Evolutionary conservation across 1,139 yeast species (phyloP), one percentile per base, ranked within the genome.

Genomic region (Arxiozyma slooffiae): DNA sequence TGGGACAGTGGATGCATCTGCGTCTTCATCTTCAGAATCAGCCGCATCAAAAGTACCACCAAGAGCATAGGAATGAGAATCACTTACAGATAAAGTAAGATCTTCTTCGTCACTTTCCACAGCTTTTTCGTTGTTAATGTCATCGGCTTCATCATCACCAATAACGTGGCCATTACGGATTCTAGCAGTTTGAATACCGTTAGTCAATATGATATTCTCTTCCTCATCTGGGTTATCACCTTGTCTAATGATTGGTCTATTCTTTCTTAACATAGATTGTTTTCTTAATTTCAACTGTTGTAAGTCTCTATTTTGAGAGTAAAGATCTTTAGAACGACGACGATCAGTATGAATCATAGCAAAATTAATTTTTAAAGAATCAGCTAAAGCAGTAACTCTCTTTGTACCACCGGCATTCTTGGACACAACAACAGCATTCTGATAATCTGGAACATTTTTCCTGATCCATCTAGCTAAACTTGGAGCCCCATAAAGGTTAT

Each of bases 291-390:
- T 67, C 38, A 67, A 54, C 50, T 63, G 68, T 39, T 59, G 55
- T 49, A 62, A 50, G 49, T 60, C 66, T 52, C 60, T 69, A 54
- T 69, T 68, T 55, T 69, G 71, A 14, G 74, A 64, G 46, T 80
- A 84, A 50, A 79, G 76, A 68, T 85, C 95, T 62, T 82, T 83
- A 46, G 83, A 80, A 70, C 98, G 82, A 69, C 97, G 84, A 67
- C 97, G 81, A 70, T 92, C 98, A 36, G 98, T 92, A 67, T 94
- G 97, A 60, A 94, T 92, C 97, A 94, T 92, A 54, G 98, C 99
- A 65, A 94, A 94, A 69, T 92, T 89, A 59, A 92, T 88, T 70
- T 92, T 92, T 60, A 94, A 77, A 36, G 94, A 81, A 70, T 94
- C 99, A 9, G 98, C 98, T 63, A 94, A 75, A 2, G 97, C 94